Conservation (phyloP, 805 yeast species). For the Candida silvicultrix region DNA sequence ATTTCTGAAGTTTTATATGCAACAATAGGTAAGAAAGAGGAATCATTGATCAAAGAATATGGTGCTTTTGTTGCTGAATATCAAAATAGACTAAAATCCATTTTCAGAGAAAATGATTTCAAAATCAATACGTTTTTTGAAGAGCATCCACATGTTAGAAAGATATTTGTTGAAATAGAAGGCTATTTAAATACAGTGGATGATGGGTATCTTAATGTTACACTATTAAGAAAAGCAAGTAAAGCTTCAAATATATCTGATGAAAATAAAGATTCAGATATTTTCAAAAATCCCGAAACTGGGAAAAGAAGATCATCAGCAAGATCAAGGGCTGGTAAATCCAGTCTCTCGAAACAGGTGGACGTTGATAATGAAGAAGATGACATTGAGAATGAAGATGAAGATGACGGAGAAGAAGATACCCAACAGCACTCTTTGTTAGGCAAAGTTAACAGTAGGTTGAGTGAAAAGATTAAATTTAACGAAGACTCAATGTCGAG, state of each 20-base stretch:
- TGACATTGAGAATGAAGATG: conserved; percentile 10
- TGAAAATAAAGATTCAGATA: neutral
- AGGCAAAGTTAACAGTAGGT: neutral
- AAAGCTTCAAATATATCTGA: conserved; percentile 17
- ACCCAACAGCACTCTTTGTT: conserved; percentile 1
- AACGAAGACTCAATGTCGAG: conserved; percentile 15
- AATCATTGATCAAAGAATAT: conserved; percentile 28
- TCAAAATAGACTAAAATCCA: conserved; percentile 13
- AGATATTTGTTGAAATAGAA: conserved; percentile 41
- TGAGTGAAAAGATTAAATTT: conserved; percentile 6
- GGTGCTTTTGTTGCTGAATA: conserved; percentile 21
- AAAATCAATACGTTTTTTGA: conserved; percentile 17
- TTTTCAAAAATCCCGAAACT: conserved; percentile 6
- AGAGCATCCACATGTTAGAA: conserved; percentile 23
- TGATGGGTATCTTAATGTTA: conserved; percentile 57
- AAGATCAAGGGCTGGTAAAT: conserved; percentile 14
- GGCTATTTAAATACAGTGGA: conserved; percentile 53
- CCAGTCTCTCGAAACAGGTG: conserved; percentile 17
- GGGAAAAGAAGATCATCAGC: conserved; percentile 7
- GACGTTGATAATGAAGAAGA: conserved; percentile 5
- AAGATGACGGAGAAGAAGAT: conserved; percentile 19
- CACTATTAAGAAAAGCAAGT: conserved; percentile 42
- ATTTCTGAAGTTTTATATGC: conserved; percentile 65
- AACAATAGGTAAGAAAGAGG: conserved; percentile 62
- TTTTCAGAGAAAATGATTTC: conserved; percentile 20